Percentiles rank a stretch among this genome's conserved stretches.
These are phyloP conservation scores for Wickerhamiella sorbophila DNA, from an alignment of 805 yeast genomes.

Conservation along the genomic window DNA sequence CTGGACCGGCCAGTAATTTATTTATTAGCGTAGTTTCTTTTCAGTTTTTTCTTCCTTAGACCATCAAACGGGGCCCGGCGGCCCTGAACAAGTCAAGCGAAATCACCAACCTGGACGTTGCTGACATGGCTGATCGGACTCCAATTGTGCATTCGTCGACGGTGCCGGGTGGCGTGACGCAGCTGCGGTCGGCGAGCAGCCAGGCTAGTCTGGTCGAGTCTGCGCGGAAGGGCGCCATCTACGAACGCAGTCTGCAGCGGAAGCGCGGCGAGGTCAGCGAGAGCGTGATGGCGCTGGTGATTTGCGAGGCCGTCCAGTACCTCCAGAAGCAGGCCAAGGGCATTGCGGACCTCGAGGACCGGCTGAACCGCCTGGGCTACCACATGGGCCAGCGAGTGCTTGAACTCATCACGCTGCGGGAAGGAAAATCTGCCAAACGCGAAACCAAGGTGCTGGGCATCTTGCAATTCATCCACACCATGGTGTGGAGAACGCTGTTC, in stretches of 20 bases:
- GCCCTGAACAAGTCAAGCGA: too few relatives aligned
- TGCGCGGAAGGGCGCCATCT: constrained; percentile 27
- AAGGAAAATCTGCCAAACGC: constrained; percentile 51
- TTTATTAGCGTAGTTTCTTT: neutral
- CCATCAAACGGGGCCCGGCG: too few relatives aligned
- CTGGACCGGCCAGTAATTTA: neutral
- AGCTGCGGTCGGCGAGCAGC: too few relatives aligned
- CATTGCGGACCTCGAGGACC: constrained; percentile 44
- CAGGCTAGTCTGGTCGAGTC: neutral
- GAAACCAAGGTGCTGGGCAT: constrained; percentile 53
- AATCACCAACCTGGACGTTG: too few relatives aligned
- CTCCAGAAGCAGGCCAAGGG: constrained; percentile 48
- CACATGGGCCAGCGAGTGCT: constrained; percentile 58
- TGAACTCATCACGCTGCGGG: constrained; percentile 56
- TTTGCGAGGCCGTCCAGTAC: constrained; percentile 56
- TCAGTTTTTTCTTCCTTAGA: too few relatives aligned
- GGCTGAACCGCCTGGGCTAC: constrained; percentile 62
- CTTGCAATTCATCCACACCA: constrained; percentile 55
- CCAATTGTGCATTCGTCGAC: too few relatives aligned
- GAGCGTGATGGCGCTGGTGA: constrained; percentile 52
- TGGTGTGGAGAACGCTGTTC: constrained; percentile 60
- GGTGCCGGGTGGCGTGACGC: too few relatives aligned
- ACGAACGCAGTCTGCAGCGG: constrained; percentile 55
- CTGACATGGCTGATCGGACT: too few relatives aligned
- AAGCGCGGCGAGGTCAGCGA: constrained; percentile 53